A percentile compares a stretch with the other conserved stretches of the same genome.
phyloP scores from a whole-genome alignment of 2,329 filamentous ascomycete species.

The Hyphodiscus sp. region DNA sequence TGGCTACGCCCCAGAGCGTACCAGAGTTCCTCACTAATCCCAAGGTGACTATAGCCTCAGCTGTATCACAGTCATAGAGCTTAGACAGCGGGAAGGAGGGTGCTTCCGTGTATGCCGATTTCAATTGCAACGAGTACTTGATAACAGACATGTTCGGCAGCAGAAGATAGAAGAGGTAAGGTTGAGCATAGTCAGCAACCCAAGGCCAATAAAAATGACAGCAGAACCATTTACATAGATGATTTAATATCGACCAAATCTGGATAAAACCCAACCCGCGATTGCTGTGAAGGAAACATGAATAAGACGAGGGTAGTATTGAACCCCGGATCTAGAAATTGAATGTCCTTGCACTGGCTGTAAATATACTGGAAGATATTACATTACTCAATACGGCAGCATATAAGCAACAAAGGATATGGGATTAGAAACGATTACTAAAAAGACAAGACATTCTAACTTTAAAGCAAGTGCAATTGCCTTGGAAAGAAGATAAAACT shows the following conservation, averaged over 20 bases:
- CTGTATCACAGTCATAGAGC: conserved; percentile 5
- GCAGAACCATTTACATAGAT: conserved; percentile 5
- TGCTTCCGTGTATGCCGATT: conserved; percentile 1
- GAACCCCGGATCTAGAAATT: too few species aligned
- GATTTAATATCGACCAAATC: too few species aligned
- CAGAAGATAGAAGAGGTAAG: conserved; percentile 31
- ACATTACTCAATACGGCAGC: too few species aligned
- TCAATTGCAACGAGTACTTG: conserved; percentile 34
- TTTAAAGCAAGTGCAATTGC: too few species aligned
- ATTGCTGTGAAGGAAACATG: too few species aligned
- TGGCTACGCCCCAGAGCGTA: conserved; percentile 37
- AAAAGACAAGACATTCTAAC: too few species aligned
- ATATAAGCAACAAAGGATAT: too few species aligned
- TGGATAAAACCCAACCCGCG: too few species aligned
- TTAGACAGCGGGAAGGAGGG: conserved; percentile 7
- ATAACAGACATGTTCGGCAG: conserved; percentile 36
- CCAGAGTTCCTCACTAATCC: conserved; percentile 42
- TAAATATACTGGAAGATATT: too few species aligned
- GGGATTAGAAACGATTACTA: too few species aligned
- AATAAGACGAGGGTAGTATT: too few species aligned
- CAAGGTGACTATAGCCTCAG: conserved; percentile 2
- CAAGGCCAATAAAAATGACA: conserved; percentile 5
- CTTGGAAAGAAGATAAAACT: neutral
- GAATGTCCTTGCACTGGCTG: too few species aligned
- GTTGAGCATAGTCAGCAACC: conserved; percentile 8